Conservation (phyloP, 345 rosid genomes). For the Geranium rotundifolium region DNA sequence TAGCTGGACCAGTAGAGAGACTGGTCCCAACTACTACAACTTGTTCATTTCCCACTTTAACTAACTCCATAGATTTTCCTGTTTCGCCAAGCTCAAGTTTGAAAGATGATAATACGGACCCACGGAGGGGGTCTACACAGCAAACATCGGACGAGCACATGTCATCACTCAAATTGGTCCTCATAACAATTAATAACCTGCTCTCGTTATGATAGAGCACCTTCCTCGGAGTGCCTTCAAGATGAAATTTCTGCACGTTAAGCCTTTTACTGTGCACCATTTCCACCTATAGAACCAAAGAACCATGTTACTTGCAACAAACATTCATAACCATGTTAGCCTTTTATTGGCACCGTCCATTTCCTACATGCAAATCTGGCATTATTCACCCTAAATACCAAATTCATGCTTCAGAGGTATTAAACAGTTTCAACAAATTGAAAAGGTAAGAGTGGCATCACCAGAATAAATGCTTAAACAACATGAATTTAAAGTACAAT, state of each 20-base stretch:
- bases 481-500: constrained; percentile 4
- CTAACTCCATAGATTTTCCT: constrained; percentile 88
- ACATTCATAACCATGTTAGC: not conserved
- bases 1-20: constrained; percentile 80
- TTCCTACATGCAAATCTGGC: not conserved
- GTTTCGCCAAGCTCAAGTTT: constrained; percentile 75
- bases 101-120: constrained; percentile 53
- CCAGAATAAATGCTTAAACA: constrained; percentile 4
- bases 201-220: constrained; percentile 86
- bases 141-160: constrained; percentile 73
- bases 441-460: not conserved
- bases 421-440: not conserved
- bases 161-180: constrained; percentile 60
- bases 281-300: constrained; percentile 55
- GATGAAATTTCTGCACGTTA: constrained; percentile 83
- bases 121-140: constrained; percentile 77
- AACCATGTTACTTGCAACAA: not conserved
- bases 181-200: constrained; percentile 76
- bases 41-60: constrained; percentile 72
- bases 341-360: too few species aligned
- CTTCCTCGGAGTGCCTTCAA: constrained; percentile 93
- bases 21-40: constrained; percentile 87
- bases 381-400: not conserved
- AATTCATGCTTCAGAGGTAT: not conserved
- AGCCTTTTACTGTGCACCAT: constrained; percentile 84